Evolutionary conservation across 1,284 basidiomycete genomes (phyloP).

Genomic region (Anthracocystis panici-leucophaei): DNA sequence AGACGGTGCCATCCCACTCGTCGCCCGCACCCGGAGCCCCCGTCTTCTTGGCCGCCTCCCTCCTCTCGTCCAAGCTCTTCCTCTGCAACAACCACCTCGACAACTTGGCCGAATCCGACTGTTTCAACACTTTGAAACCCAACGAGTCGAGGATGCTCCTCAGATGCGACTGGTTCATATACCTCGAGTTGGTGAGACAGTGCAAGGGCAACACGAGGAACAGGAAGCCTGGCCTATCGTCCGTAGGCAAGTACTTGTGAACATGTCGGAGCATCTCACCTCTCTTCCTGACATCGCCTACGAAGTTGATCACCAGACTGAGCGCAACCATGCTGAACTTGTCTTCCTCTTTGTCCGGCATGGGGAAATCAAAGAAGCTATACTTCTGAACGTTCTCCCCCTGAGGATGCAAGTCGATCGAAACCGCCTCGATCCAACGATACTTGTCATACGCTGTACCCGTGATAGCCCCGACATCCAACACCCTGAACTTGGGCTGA

Average conservation of each 20-base stretch:
- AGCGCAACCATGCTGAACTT: slow-evolving; percentile 70
- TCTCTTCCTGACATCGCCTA: slow-evolving; percentile 68
- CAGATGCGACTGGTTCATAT: slow-evolving; percentile 69
- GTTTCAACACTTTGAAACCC: slow-evolving; percentile 67
- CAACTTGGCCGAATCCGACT: slow-evolving; percentile 69
- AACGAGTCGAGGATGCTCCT: slow-evolving; percentile 63
- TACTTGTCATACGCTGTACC: slow-evolving; percentile 69
- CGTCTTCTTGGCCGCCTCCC: slow-evolving; percentile 12
- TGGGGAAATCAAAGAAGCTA: slow-evolving; percentile 70
- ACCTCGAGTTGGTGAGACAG: slow-evolving; percentile 70
- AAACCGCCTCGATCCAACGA: slow-evolving; percentile 68
- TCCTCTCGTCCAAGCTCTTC: slow-evolving; percentile 18
- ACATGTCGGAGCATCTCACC: slow-evolving; percentile 65
- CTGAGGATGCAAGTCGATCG: slow-evolving; percentile 71
- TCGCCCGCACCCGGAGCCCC: slow-evolving; percentile 12
- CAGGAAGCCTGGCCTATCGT: slow-evolving; percentile 60
- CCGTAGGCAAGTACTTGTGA: slow-evolving; percentile 56
- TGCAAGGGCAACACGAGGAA: slow-evolving; percentile 71
- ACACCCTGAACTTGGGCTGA: slow-evolving; percentile 54
- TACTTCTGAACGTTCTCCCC: slow-evolving; percentile 66
- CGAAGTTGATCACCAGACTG: slow-evolving; percentile 71
- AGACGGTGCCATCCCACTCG: slow-evolving; percentile 66
- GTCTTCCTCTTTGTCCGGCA: slow-evolving; percentile 39
- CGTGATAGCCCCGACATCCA: slow-evolving; percentile 71
- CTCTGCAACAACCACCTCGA: slow-evolving; percentile 70